Conservation (phyloP, 2,329 filamentous ascomycete species). For the Monilinia vaccinii-corymbosi region DNA sequence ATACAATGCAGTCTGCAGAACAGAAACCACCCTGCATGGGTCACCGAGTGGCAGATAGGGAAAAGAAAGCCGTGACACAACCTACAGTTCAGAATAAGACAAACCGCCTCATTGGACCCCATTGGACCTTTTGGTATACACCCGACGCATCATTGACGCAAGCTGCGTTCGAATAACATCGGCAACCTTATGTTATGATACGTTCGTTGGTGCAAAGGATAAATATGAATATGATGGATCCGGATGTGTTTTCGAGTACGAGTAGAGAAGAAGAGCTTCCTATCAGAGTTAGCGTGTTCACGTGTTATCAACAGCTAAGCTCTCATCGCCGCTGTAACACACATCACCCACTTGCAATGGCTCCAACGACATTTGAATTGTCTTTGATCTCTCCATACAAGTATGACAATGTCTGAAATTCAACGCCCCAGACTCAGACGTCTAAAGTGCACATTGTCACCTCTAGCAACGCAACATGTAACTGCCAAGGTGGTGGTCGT, state of each 20-base stretch:
- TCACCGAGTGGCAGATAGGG: not conserved
- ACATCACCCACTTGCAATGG: not conserved
- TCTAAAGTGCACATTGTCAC: not conserved
- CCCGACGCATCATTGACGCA: not conserved
- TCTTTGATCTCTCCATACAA: not conserved
- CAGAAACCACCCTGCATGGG: not conserved
- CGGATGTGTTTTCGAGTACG: too few relatives aligned
- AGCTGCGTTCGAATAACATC: not conserved
- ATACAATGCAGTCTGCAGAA: not conserved
- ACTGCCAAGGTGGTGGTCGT: not conserved
- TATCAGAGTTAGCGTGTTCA: not conserved
- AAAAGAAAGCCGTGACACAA: not conserved
- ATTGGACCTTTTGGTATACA: not conserved
- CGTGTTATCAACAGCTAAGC: not conserved
- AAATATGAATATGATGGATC: not conserved
- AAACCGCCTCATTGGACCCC: not conserved
- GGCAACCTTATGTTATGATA: conserved; percentile 4
- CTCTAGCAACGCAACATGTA: not conserved
- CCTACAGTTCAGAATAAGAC: not conserved
- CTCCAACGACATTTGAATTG: not conserved
- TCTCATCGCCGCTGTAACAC: not conserved
- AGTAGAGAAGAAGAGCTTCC: not conserved
- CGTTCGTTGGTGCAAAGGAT: not conserved
- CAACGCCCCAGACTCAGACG: not conserved
- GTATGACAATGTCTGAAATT: not conserved